Conservation (phyloP, 2,329 filamentous ascomycete genomes). For the Teratosphaeriaceae sp. region DNA sequence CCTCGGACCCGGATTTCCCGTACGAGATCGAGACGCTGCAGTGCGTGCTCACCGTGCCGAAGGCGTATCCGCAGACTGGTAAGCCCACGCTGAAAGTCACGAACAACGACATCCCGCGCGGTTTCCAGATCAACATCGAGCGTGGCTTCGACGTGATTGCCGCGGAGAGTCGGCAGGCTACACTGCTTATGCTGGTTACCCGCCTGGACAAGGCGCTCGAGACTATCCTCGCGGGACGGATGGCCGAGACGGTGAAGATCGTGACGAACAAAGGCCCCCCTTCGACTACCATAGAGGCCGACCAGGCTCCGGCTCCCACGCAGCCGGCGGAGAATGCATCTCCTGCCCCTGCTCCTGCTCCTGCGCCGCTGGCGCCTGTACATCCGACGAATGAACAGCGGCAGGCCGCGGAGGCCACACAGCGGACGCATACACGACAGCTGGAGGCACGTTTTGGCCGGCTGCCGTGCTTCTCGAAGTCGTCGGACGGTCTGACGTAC, state of each 20-base stretch:
- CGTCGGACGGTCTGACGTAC: conserved; percentile 62
- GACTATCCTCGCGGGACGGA: conserved; percentile 59
- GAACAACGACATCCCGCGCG: conserved; percentile 57
- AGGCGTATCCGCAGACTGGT: conserved; percentile 50
- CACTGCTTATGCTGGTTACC: conserved; percentile 61
- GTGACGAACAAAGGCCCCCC: conserved; percentile 43
- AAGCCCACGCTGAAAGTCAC: conserved; percentile 35
- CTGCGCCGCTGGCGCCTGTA: background rate
- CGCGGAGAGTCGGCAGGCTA: conserved; percentile 46
- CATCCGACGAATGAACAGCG: conserved; percentile 46
- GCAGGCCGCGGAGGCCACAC: conserved; percentile 53
- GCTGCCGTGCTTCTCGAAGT: conserved; percentile 59
- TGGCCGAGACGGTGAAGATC: conserved; percentile 66
- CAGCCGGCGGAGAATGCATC: too few relatives aligned
- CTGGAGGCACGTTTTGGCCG: conserved; percentile 69
- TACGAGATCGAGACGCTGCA: conserved; percentile 66
- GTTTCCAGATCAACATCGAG: conserved; percentile 71
- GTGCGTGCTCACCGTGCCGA: conserved; percentile 61
- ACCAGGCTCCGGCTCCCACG: too few relatives aligned
- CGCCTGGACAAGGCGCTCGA: conserved; percentile 68
- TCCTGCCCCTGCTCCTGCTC: conserved; percentile 32
- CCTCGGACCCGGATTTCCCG: conserved; percentile 78
- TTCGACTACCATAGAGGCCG: too few relatives aligned
- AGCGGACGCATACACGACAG: conserved; percentile 62
- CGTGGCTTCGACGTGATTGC: conserved; percentile 63